Evolutionary conservation across 495 filamentous ascomycete genomes (phyloP), one percentile per base, ranked within the genome.

Genomic region (Aeminium ludgeri): DNA sequence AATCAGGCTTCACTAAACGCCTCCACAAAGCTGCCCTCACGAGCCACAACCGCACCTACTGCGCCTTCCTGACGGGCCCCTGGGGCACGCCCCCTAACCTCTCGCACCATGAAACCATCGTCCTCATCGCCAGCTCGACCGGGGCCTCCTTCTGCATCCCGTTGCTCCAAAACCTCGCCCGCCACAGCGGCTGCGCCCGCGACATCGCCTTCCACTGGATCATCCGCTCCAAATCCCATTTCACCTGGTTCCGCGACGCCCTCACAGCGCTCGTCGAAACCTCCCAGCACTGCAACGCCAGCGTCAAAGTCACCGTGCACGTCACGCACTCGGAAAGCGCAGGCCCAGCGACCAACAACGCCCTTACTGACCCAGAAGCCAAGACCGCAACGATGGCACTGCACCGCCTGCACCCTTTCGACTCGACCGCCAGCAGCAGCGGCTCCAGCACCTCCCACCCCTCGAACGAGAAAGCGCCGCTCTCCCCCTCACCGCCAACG

Each of bases 241-340:
- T 80, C n/a, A 64, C 57, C 20, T 86, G 76, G 66, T 83, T 83
- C 45, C 65, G 70, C n/a, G 55, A 59, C 10, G 68, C 76, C 45
- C 59, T 92, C 2, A 62, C 66, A 13, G 62, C 70, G 30, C 67
- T 74, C 1, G 59, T 73, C 32, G 62, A 65, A 11, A 70, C 68
- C 17, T 67, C 76, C 6, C 34, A 33, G 17, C 2, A 11, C 1
- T 18, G 16, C 8, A 18, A 16, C 6, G 10, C 45, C 2, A 10
- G 11, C 15, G n/a, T 49, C 23, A 36, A 41, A 20, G 27, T 45
- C 15, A 23, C 17, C 5, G 38, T 49, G 1, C 46, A 49, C 20
- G 34, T 49, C 20, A 49, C 46, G 18, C 25, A 28, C 16, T 39
- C 36, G 2, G 12, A 42, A 12, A 36, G 6, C n/a, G n/a, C n/a